Evolutionary conservation across 2,329 filamentous ascomycete species (phyloP), one percentile per base, ranked within the genome.

Genomic region (Rasamsonia emersonii): DNA sequence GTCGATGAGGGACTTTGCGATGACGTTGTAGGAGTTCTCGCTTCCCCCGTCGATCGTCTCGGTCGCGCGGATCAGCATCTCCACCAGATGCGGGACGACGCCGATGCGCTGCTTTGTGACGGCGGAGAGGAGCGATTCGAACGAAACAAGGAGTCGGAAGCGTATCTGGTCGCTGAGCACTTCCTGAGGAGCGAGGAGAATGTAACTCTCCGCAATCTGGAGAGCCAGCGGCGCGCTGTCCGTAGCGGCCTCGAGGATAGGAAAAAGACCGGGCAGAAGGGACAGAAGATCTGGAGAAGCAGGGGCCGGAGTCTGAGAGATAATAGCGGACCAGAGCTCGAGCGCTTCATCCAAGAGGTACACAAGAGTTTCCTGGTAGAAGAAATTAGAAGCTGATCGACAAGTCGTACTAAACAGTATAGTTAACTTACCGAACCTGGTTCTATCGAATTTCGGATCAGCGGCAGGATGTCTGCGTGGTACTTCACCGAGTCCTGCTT

Each of bases 331-430:
- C 89, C 89, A 96, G 3, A 98, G 72, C 35, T 95, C 88, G 9
- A 96, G 67, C 0, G 86, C 84, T 54, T 98, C 91, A 40, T 96
- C 91, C 9, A 94, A 75, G 8, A 98, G 73, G 49, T 93, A 91
- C 2, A 88, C 63, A 44, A 84, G 77, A 24, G 82, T 69, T 23
- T 75, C 71, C 64, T 68, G 30, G 10, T 10, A 6, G 9, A n/a
- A 8, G 10, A 31, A 6, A 14, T 16, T 18, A 23, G 24, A 17
- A n/a, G n/a, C n/a, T n/a, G n/a, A 13, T 23, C 8, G 18, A 15
- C 27, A 11, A 23, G 27, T 19, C 27, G 14, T 27, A 11, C 24
- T 18, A 7, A 18, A 16, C 13, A 23, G 8, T 5, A n/a, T 9
- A 18, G 3, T 13, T 4, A 13, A 51, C 59, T 39, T 54, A 82